Conservation (phyloP, 306 rosid species). For the Corylus heterophylla region DNA sequence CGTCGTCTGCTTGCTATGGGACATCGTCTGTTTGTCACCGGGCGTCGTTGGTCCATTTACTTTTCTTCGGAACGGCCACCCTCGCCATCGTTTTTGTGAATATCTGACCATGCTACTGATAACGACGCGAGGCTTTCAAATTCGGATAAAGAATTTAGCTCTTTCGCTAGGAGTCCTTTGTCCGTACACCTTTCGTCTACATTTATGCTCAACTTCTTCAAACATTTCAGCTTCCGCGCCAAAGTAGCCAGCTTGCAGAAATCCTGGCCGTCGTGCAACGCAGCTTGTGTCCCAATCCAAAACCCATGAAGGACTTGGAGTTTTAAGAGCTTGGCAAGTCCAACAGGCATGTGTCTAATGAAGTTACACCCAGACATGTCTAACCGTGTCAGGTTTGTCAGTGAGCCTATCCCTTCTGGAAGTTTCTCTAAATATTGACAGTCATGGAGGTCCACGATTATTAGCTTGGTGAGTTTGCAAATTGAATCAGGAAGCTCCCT, state of each 20-base stretch:
- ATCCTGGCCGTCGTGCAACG: too few species aligned
- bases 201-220: constrained; percentile 23
- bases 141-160: not conserved
- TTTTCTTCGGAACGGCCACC: too few species aligned
- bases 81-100: too few species aligned
- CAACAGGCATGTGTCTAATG: constrained; percentile 25
- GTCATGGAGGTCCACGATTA: constrained; percentile 27
- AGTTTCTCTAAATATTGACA: constrained; percentile 22
- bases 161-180: not conserved
- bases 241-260: constrained; percentile 9
- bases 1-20: too few species aligned
- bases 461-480: constrained; percentile 16
- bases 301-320: constrained; percentile 29
- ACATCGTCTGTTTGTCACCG: too few species aligned
- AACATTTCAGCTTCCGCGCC: not conserved
- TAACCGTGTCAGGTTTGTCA: constrained; percentile 20
- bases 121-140: constrained; percentile 9
- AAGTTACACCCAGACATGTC: constrained; percentile 30
- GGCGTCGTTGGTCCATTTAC: too few species aligned
- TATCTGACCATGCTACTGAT: constrained; percentile 16
- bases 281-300: not conserved
- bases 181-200: not conserved
- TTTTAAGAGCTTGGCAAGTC: constrained; percentile 12
- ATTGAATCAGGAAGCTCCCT: constrained; percentile 3
- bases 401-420: constrained; percentile 27